Conservation (phyloP, 331 rosid species). For the Rhamnella rubrinervis region DNA sequence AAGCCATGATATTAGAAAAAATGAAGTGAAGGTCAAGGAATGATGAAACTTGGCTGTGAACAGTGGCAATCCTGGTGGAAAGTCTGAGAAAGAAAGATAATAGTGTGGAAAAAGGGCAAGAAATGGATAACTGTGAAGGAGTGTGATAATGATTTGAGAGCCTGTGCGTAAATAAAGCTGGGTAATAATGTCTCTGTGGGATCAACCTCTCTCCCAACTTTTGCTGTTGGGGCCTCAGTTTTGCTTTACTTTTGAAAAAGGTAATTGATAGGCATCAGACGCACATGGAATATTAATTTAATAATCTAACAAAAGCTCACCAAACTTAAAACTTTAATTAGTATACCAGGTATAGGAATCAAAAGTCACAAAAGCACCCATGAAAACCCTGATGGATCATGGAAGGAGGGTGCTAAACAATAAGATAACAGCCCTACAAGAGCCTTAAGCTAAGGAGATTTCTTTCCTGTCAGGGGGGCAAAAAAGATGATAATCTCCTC, state of each 20-base stretch:
- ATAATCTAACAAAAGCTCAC: slow-evolving; percentile 32
- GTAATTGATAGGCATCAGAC: slow-evolving; percentile 40
- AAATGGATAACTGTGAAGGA: slow-evolving; percentile 33
- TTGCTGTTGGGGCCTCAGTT: slow-evolving; percentile 42
- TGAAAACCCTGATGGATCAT: neutral
- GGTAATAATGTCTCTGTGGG: slow-evolving; percentile 45
- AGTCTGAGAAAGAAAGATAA: slow-evolving; percentile 21
- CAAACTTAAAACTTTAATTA: slow-evolving; percentile 20
- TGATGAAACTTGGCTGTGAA: slow-evolving; percentile 59
- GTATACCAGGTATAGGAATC: too few relatives aligned
- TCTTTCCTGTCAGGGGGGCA: neutral
- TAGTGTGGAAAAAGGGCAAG: slow-evolving; percentile 17
- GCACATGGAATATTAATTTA: slow-evolving; percentile 23
- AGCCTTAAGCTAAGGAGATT: neutral
- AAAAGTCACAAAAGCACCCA: too few relatives aligned
- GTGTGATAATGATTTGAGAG: slow-evolving; percentile 46
- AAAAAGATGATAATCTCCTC: neutral
- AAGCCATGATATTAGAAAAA: neutral
- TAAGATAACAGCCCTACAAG: slow-evolving; percentile 10
- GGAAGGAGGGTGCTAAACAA: slow-evolving; percentile 3
- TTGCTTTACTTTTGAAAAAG: slow-evolving; percentile 53
- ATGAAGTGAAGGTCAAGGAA: slow-evolving; percentile 38
- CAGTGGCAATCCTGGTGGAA: slow-evolving; percentile 57
- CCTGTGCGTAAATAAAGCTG: slow-evolving; percentile 39
- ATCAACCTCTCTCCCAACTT: slow-evolving; percentile 38